Conservation (phyloP, 2,329 filamentous ascomycete species). For the Ascochyta koolunga region DNA sequence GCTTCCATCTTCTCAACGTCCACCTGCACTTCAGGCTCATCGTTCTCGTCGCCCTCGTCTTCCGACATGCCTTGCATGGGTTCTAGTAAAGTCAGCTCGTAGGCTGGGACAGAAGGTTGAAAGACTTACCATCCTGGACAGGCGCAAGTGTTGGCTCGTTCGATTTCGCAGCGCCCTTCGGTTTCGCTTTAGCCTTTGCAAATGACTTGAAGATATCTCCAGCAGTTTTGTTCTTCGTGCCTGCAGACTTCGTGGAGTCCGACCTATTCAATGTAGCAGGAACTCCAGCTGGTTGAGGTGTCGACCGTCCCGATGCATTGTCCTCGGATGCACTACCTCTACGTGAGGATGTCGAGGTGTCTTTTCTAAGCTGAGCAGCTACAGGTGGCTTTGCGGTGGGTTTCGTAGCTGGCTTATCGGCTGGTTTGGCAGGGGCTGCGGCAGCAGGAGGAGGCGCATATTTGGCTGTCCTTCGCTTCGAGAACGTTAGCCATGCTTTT, state of each 20-base stretch:
- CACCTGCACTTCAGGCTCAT: constrained; percentile 37
- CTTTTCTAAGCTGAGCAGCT: constrained; percentile 27
- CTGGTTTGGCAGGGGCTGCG: constrained; percentile 18
- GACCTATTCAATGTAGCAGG: constrained; percentile 39
- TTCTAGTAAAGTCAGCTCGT: constrained; percentile 46
- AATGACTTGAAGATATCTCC: constrained; percentile 78
- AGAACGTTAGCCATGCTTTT: constrained; percentile 19
- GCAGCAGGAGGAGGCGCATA: constrained; percentile 44
- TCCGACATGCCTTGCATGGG: constrained; percentile 61
- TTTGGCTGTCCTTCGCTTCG: constrained; percentile 53
- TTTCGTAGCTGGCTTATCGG: constrained; percentile 23
- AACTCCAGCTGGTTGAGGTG: constrained; percentile 34
- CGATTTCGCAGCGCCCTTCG: constrained; percentile 52
- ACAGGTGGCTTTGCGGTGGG: constrained; percentile 27
- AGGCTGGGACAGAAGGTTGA: background rate
- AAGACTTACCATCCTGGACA: constrained; percentile 57
- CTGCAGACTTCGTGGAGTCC: constrained; percentile 47
- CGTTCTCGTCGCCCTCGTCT: constrained; percentile 43
- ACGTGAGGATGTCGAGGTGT: constrained; percentile 22
- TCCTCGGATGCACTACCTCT: constrained; percentile 39
- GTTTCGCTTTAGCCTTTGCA: constrained; percentile 69
- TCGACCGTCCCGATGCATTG: constrained; percentile 44
- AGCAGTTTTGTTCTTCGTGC: constrained; percentile 66
- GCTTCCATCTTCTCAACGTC: constrained; percentile 42
- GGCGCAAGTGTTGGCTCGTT: constrained; percentile 49